Evolutionary conservation across 768 basidiomycete species (phyloP).

Genomic region (Russula abietina): DNA sequence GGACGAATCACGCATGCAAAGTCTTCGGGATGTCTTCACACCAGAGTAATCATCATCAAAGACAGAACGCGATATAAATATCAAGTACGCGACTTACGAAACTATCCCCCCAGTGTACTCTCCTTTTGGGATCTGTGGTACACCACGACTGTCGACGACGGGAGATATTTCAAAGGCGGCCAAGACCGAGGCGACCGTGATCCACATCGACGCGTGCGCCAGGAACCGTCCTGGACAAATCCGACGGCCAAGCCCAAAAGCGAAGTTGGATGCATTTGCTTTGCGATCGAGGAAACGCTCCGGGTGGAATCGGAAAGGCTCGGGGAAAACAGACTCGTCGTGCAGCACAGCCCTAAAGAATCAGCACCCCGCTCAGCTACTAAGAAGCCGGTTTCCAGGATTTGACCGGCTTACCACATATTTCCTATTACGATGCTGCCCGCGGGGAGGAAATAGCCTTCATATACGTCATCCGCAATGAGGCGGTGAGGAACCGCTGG

Average conservation of each 20-base stretch:
- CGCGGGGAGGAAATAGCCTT: conserved; percentile 30
- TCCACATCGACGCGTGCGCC: conserved; percentile 20
- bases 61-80: background rate
- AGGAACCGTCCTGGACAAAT: conserved; percentile 21
- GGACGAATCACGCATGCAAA: conserved; percentile 28
- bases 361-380: background rate
- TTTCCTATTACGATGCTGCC: conserved; percentile 30
- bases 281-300: conserved; percentile 20
- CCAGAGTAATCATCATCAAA: background rate
- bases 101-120: conserved; percentile 11
- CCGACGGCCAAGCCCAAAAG: conserved; percentile 21
- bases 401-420: conserved; percentile 13
- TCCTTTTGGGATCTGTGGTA: conserved; percentile 9
- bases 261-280: conserved; percentile 3
- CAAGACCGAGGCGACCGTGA: conserved; percentile 13
- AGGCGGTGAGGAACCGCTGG: conserved; percentile 27
- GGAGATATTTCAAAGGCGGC: conserved; percentile 17
- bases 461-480: conserved; percentile 26
- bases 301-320: conserved; percentile 15
- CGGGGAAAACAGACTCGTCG: conserved; percentile 12
- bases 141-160: background rate
- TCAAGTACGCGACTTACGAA: conserved; percentile 11
- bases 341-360: conserved; percentile 18
- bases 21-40: conserved; percentile 21
- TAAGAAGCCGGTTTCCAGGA: too few species aligned